Evolutionary conservation across 2,329 filamentous ascomycete species (phyloP), one percentile per base, ranked within the genome.

Genomic region (Monilinia fructigena): DNA sequence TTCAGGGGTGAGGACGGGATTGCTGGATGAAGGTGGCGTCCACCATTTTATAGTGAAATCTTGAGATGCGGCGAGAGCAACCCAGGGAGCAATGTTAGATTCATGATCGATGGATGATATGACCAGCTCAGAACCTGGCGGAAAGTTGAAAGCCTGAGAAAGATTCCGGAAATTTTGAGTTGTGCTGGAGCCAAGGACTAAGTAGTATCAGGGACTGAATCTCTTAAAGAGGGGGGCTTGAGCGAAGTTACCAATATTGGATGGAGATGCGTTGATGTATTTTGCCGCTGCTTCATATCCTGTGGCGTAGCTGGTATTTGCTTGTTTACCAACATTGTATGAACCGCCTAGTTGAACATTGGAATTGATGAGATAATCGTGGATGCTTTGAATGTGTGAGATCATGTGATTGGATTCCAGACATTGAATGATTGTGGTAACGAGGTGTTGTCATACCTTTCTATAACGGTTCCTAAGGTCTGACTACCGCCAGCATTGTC

Each of bases 401-500:
- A 42, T 42, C 50, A 35, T 50, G 7, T 50, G n/a, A 38, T 26
- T 38, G 42, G 55, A 6, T 38, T 18, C 4, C 42, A 50, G 50
- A 26, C 45, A 12, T 23, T 23, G 45, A 50, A 28, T 10, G 7
- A 59, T 26, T 50, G 14, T 50, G 8, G 58, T 18, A 50, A n/a
- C 16, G 20, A 40, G 23, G 40, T 54, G 38, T n/a, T 26, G 50
- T 14, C 20, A 53, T 75, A 90, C 87, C 84, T 83, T 65, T 89
- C 83, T 67, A 89, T 86, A 20, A 91, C 91, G 20, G 82, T 80
- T 35, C 84, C 85, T 4, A 93, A 78, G 1, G 86, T 82, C 73
- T 93, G 90, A 74, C 86, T 91, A 48, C 90, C 90, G 23, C 90
- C 90, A 14, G 89, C 91, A 74, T 93, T 93, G 74, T 94, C 90